A percentile compares a stretch with the other conserved stretches of the same genome.
These are phyloP conservation scores for Microdochium bolleyi DNA, from an alignment of 2,329 filamentous ascomycete species.

Conservation along the genomic window DNA sequence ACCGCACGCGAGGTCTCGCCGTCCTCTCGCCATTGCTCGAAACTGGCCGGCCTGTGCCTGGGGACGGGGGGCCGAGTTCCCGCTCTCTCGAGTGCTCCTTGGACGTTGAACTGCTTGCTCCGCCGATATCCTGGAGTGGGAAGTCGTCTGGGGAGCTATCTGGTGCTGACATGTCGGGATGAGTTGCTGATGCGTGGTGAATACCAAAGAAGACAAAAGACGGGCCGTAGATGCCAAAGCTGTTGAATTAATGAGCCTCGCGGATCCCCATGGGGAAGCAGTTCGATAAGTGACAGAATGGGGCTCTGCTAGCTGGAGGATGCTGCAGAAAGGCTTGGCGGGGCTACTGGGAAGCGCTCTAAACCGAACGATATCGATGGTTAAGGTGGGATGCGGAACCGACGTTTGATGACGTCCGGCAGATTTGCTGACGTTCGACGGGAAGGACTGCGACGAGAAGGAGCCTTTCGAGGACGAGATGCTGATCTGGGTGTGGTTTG, in stretches of 20 bases:
- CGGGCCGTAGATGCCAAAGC: not conserved
- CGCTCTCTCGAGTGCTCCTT: not conserved
- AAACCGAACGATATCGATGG: not conserved
- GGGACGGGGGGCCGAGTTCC: not conserved
- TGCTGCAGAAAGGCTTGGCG: not conserved
- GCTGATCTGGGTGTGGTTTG: not conserved
- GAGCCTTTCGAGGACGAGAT: too few relatives aligned
- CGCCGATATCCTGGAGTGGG: not conserved
- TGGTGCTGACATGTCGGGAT: not conserved
- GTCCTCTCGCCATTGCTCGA: not conserved
- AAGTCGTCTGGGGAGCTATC: not conserved
- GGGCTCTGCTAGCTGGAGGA: too few relatives aligned
- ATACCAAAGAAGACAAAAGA: not conserved
- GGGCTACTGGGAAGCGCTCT: too few relatives aligned
- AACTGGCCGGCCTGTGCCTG: not conserved
- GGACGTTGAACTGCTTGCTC: not conserved
- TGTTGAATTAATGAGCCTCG: not conserved
- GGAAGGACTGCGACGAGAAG: not conserved
- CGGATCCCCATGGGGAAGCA: too few relatives aligned
- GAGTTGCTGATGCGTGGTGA: not conserved
- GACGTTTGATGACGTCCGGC: not conserved
- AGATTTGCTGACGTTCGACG: not conserved
- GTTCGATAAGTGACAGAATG: too few relatives aligned
- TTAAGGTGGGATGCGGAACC: not conserved
- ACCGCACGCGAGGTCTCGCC: slow-evolving; percentile 28